Base-by-base conservation (phyloP, 1,139 yeast species). In the Diutina rugosa region DNA sequence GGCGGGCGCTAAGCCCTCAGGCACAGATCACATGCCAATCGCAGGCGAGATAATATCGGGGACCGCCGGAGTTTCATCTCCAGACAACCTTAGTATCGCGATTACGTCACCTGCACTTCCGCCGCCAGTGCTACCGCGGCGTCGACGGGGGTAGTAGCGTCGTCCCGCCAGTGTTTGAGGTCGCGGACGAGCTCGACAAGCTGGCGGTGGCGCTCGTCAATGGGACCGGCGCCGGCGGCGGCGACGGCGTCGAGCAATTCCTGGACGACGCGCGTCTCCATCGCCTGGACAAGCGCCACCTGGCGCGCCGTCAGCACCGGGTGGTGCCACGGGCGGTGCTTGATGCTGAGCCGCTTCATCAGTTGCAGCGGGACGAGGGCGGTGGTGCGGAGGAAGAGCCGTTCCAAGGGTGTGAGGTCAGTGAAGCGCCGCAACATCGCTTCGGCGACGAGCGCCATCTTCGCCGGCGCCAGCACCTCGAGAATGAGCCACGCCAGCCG, bases 401-500 rank as follows among this genome's bases (percentile, higher is more conserved):
- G 21, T 32, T 30, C 41, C 2, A 30, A 30, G 6, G 35, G 51
- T 2, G 28, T 21, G 10, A 46, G 28, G 21, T 26, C 14, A 28
- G 4, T 1, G 16, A 44, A 44, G 1, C 26, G 18, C 12, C 10
- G 26, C 9, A 12, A 46, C 14, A 49, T 32, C 53, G 41, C 45
- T 2, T 4, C n/a, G n/a, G 53, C 53, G n/a, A 49, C 44, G 4
- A 14, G 53, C 4, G 44, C 28, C 44, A 49, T 30, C 29, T 14
- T 32, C 18, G 26, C 28, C 26, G 53, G 44, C 32, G 44, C 44
- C 2, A 74, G 65, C 3, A 77, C 66, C 59, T 76, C 79, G 78
- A 78, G 76, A 9, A 76, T 74, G 55, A 74, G 61, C 54, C 72
- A 66, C n/a, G 72, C 64, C n/a, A 71, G 64, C 55, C 65, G 68